Evolutionary conservation across 2,329 filamentous ascomycete genomes (phyloP).

Genomic region (Xylariaceae sp.): DNA sequence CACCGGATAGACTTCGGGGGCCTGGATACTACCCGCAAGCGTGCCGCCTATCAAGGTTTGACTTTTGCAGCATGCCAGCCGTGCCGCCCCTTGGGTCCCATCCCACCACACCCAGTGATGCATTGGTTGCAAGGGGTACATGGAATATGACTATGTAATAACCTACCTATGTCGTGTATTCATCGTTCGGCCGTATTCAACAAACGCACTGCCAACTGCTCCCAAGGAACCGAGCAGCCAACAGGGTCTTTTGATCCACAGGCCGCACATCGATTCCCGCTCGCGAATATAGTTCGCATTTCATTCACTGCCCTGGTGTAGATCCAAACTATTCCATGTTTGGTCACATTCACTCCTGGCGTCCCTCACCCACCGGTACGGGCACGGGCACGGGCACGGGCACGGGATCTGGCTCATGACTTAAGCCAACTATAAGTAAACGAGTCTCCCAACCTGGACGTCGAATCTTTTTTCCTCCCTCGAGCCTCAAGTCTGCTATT

Average conservation of each 20-base stretch:
- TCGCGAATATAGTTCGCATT: conserved; percentile 1
- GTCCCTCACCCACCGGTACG: conserved; percentile 3
- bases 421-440: conserved; percentile 22
- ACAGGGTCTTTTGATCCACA: conserved; percentile 12
- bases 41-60: conserved; percentile 7
- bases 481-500: conserved; percentile 9
- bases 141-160: too few relatives aligned
- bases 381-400: conserved; percentile 3
- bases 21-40: conserved; percentile 3
- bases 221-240: conserved; percentile 18
- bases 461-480: conserved; percentile 7
- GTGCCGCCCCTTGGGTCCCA: conserved; percentile 1
- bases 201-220: conserved; percentile 7
- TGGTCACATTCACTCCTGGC: conserved; percentile 8
- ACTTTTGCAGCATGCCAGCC: conserved; percentile 3
- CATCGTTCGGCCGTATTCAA: conserved; percentile 16
- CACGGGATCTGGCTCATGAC: conserved; percentile 13
- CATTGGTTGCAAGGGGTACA: neutral
- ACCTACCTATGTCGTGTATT: neutral
- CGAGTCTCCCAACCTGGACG: conserved; percentile 17
- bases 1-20: neutral
- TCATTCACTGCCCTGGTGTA: neutral
- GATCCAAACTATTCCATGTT: conserved; percentile 13
- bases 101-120: conserved; percentile 2
- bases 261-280: conserved; percentile 14